Percentiles rank a stretch among this genome's conserved stretches.
phyloP scores from a whole-genome alignment of 1,284 basidiomycete genomes.

The Moesziomyces sp. region DNA sequence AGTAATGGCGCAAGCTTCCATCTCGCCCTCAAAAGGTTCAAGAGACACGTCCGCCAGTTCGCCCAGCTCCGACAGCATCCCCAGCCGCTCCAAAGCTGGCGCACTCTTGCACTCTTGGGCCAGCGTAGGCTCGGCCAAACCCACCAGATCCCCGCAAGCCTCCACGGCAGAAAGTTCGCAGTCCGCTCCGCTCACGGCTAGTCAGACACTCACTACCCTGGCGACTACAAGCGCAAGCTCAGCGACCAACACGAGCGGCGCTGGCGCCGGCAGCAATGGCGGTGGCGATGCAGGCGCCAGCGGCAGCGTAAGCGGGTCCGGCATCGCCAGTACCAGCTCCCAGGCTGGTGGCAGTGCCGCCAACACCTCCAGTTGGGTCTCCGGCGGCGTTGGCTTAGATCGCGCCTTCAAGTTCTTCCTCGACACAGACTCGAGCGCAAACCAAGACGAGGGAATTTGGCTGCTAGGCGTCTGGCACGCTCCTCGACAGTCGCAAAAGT shows the following conservation, averaged over 20 bases:
- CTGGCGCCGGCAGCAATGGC: constrained; percentile 2
- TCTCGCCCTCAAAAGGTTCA: constrained; percentile 1
- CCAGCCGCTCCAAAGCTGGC: constrained; percentile 24
- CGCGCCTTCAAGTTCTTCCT: constrained; percentile 61
- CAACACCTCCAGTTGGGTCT: constrained; percentile 25
- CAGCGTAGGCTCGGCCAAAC: constrained; percentile 9
- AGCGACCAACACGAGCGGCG: constrained; percentile 1
- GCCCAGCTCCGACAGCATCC: background rate
- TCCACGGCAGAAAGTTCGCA: constrained; percentile 2
- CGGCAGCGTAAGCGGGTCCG: constrained; percentile 1
- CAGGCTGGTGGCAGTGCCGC: background rate
- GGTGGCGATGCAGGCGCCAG: constrained; percentile 2
- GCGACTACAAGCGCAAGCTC: background rate
- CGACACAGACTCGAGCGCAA: constrained; percentile 33
- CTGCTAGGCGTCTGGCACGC: constrained; percentile 61
- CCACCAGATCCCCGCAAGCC: constrained; percentile 1
- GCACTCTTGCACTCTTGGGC: constrained; percentile 26
- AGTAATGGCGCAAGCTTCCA: constrained; percentile 6
- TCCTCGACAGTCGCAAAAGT: constrained; percentile 19
- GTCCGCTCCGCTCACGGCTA: too few species aligned
- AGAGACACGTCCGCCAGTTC: background rate
- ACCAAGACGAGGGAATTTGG: constrained; percentile 55
- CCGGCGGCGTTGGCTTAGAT: constrained; percentile 48
- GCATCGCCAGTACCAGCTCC: background rate
- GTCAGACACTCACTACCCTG: too few species aligned